Conservation (phyloP, 345 rosid genomes). For the Pistacia atlantica region DNA sequence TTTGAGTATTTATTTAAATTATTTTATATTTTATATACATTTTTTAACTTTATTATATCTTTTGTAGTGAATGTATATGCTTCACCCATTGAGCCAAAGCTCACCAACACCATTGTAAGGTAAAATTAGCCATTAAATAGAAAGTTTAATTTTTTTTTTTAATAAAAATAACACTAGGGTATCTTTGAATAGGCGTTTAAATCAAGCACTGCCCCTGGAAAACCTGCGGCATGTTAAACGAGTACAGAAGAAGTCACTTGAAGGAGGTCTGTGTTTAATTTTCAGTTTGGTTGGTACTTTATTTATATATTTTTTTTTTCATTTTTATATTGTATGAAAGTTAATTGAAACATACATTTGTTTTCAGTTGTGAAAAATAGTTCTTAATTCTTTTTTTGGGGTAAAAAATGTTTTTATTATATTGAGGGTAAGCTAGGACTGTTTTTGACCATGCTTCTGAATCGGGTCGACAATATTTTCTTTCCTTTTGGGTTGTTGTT, state of each 20-base stretch:
- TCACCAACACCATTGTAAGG: constrained; percentile 69
- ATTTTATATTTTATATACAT: background rate
- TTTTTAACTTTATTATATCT: background rate
- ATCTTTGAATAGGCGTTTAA: constrained; percentile 49
- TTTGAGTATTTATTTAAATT: background rate
- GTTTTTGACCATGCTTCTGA: too few relatives aligned
- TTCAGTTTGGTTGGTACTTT: background rate
- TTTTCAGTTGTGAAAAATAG: background rate
- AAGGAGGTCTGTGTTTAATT: constrained; percentile 37
- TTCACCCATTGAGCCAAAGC: constrained; percentile 61
- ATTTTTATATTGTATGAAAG: background rate
- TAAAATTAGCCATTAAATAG: constrained; percentile 44
- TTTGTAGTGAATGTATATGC: constrained; percentile 64
- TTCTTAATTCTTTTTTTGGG: background rate
- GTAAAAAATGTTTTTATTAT: background rate
- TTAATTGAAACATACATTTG: background rate
- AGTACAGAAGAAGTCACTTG: constrained; percentile 50
- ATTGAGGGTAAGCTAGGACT: background rate
- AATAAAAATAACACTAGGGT: constrained; percentile 2
- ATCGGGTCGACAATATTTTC: too few relatives aligned
- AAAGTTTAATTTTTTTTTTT: background rate
- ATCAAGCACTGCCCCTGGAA: constrained; percentile 67
- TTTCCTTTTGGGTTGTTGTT: too few relatives aligned
- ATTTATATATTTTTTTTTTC: background rate
- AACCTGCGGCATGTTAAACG: constrained; percentile 78